A percentile compares a stretch with the other conserved stretches of the same genome.
Conservation (phyloP, 768 basidiomycete genomes). For the Cystobasidium tubakii region DNA sequence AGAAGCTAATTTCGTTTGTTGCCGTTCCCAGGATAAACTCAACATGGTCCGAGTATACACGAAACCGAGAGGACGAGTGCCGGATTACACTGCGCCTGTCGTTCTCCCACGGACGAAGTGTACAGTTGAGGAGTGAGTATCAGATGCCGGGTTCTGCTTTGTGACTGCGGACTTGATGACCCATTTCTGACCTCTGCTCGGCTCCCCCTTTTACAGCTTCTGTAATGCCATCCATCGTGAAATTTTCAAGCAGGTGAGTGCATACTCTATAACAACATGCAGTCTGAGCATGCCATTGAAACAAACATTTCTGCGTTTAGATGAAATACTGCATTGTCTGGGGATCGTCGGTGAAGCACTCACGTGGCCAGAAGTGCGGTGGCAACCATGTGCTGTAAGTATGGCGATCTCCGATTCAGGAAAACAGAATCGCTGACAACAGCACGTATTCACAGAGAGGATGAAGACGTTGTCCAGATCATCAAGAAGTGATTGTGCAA, state of each 20-base stretch:
- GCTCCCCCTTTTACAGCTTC: not conserved
- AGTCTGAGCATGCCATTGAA: conserved; percentile 13
- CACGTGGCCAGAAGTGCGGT: conserved; percentile 91
- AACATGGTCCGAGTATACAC: conserved; percentile 91
- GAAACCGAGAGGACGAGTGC: conserved; percentile 81
- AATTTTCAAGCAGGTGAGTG: not conserved
- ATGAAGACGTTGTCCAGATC: conserved; percentile 34
- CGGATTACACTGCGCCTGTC: conserved; percentile 86
- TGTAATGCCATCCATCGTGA: not conserved
- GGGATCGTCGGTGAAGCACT: conserved; percentile 95
- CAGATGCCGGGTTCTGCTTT: not conserved
- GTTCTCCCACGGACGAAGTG: conserved; percentile 57
- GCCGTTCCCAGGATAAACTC: conserved; percentile 78
- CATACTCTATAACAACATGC: not conserved
- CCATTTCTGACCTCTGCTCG: not conserved
- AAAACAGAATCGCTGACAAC: no score
- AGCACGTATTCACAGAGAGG: not conserved
- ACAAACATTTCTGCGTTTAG: conserved; percentile 51
- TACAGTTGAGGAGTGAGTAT: conserved; percentile 57
- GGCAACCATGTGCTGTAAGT: conserved; percentile 63
- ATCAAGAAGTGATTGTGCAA: conserved; percentile 10
- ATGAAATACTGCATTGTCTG: conserved; percentile 92
- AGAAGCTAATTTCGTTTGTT: conserved; percentile 46
- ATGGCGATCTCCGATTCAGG: conserved; percentile 44
- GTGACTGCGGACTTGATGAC: not conserved